Base-by-base conservation (phyloP, 192 early-diverging fungal species). In the Coemansia sp. region DNA sequence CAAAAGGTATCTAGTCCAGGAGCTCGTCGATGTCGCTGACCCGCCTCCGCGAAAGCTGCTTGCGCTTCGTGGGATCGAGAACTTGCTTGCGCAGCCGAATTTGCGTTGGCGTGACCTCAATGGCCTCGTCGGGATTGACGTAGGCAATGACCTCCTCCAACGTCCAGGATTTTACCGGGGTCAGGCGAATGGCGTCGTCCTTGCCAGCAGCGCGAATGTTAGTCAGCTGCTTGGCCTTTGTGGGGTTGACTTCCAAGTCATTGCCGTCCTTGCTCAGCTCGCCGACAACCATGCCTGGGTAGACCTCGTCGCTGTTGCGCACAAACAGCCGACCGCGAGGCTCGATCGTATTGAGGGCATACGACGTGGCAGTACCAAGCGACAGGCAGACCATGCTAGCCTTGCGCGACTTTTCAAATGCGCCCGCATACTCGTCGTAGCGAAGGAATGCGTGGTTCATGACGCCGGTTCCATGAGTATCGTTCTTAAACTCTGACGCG, bases 251-350 rank as follows among this genome's bases (percentile, higher is more conserved):
- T 49, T 93, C 92, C 53, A 94, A 65, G 66, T 94, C 93, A 31
- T 58, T 64, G 36, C 84, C 84, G 20, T 93, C 86, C 63, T 90
- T 86, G 64, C 80, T 89, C 38, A 91, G 87, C 79, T 94, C 93
- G 38, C 93, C 93, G 38, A 94, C 90, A 70, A 94, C 87, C 93
- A 94, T 94, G 38, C 93, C 93, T 20, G 89, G 87, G 64, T 94
- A 94, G 9, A 91, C 89, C 56, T 90, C 89, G 53, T 87, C 87
- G 42, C 90, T 88, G 45, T 89, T 88, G 42, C 74, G 73, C 32
- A 94, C 79, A 77, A 94, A 94, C 47, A 94, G 82, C 60, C 89
- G 89, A 20, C 93, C 93, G 41, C 93, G 90, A 10, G 91, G 78
- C 74, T 94, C 90, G 20, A 94, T 86, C 68, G 83, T 83, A 46